Evolutionary conservation across 805 yeast species (phyloP).

Genomic region (Deakozyma indianensis): DNA sequence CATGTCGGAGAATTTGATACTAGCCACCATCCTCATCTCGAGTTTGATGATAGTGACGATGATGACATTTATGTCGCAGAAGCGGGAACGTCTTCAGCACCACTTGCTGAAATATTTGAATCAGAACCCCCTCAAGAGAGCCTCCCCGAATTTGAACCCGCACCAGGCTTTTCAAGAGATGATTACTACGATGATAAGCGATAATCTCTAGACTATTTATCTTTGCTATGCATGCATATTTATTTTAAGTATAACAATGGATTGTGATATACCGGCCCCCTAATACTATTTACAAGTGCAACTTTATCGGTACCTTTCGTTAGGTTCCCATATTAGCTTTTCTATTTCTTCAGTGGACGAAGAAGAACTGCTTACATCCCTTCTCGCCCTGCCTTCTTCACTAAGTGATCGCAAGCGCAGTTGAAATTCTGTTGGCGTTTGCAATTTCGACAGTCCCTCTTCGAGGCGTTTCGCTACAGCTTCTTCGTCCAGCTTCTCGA

Average conservation of each 20-base stretch:
- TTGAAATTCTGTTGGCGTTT: constrained; percentile 4
- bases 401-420: background rate
- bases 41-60: background rate
- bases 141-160: constrained; percentile 8
- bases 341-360: background rate
- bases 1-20: too few species aligned
- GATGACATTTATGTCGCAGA: background rate
- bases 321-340: background rate
- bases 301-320: background rate
- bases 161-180: constrained; percentile 23
- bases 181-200: constrained; percentile 24
- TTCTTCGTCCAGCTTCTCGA: constrained; percentile 14
- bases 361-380: too few species aligned
- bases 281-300: constrained; percentile 4
- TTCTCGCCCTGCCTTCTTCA: background rate
- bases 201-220: too few species aligned
- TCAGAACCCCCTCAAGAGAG: background rate
- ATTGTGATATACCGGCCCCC: too few species aligned
- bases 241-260: too few species aligned
- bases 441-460: constrained; percentile 7
- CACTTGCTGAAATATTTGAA: background rate
- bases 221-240: background rate
- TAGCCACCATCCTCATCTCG: too few species aligned
- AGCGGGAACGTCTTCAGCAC: background rate
- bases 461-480: constrained; percentile 13